Base-by-base conservation (phyloP, 441 rosid species). In the Biscutella laevigata region DNA sequence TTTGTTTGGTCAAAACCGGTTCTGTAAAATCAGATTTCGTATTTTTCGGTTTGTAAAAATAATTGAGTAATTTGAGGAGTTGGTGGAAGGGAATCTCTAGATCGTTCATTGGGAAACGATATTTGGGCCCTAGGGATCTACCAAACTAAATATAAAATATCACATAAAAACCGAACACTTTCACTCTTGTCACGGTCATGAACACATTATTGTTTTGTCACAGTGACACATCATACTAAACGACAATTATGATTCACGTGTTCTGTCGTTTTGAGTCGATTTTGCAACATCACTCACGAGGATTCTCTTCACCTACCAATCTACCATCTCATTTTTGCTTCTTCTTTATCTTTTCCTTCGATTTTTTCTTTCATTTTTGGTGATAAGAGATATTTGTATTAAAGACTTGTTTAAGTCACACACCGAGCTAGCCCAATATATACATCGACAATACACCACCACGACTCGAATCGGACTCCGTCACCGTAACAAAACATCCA, bases 31-130 rank as follows among this genome's bases (percentile, higher is more conserved):
- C n/a, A n/a, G n/a, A n/a, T n/a, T n/a, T n/a, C n/a, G n/a, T n/a
- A n/a, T n/a, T n/a, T n/a, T n/a, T n/a, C n/a, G n/a, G n/a, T n/a
- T n/a, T n/a, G n/a, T n/a, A n/a, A n/a, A 34, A 21, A 4, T 25
- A n/a, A 16, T 30, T 4, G 26, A 53, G 34, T 44, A 46, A 16
- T 30, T 9, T 7, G 32, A 12, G n/a, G 57, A 47, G 58, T 48
- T 19, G 69, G 58, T 64, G 63, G 52, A 55, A 55, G 14, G 57
- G 58, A 64, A 64, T 64, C 63, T 64, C 41, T 33, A 64, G 69
- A 64, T 64, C 33, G 53, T 5, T 34, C 53, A 57, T 64, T 1
- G 69, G 63, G 58, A 1, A 4, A 0, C 25, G 13, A 25, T 16
- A 32, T 17, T 56, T 36, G 61, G 55, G 61, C 28, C 61, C 41